Evolutionary conservation across 73 alveolate species (phyloP), one percentile per base, ranked within the genome.

Genomic region (Paramecium sexaurelia): DNA sequence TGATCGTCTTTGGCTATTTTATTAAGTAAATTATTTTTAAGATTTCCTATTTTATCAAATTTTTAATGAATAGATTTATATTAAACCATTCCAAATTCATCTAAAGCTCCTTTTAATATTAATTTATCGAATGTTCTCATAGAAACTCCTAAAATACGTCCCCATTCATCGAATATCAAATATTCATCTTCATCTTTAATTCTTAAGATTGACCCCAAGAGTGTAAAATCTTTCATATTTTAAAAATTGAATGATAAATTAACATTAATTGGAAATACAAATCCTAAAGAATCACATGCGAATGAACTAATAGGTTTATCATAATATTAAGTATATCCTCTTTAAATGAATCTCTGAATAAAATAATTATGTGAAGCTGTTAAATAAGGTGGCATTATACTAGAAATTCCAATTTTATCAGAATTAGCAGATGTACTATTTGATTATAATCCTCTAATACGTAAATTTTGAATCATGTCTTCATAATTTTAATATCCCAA

Each of bases 311-410:
- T 78, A 78, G 90, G 75, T 22, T 43, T 78, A 78, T 43, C 55
- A 22, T 78, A 78, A 43, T 78, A 78, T 8, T 45, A 19, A 0
- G 90, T 78, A 24, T 78, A 45, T 3, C 90, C 90, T 40, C 90
- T 37, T 7, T 78, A 24, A 0, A 78, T 78, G 10, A 78, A 78
- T 24, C 90, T n/a, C 4, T 37, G 9, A 24, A 78, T 78, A 15
- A 78, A 78, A 22, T 41, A 78, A 29, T 78, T 29, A n/a, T 78
- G 90, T 3, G 90, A 78, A 40, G 75, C 73, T 24, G 71, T 78
- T 78, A 78, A 78, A 78, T 29, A 78, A 10, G 90, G 90, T 3
- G 90, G 90, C 90, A 78, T 78, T 7, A 78, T 29, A 78, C 90
- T 78, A 19, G 68, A 39, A 22, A 78, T 40, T 13, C 32, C 32